Percentiles rank a stretch among this genome's conserved stretches.
These are phyloP conservation scores for Clitopilus hobsonii DNA, from an alignment of 768 basidiomycete genomes.

Conservation along the genomic window DNA sequence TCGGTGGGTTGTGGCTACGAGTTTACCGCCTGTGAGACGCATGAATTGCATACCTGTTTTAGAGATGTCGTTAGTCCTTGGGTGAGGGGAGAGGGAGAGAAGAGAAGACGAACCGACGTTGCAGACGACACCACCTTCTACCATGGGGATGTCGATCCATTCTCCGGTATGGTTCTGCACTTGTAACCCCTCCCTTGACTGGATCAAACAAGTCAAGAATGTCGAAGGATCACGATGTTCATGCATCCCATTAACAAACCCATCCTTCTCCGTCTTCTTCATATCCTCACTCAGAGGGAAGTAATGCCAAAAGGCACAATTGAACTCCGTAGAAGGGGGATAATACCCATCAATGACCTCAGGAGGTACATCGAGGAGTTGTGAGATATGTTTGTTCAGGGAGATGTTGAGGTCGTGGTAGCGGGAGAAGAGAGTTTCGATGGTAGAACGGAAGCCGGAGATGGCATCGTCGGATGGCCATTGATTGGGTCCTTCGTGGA, in stretches of 20 bases:
- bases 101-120: conserved; percentile 19
- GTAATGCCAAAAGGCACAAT: conserved; percentile 25
- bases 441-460: conserved; percentile 19
- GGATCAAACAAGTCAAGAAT: conserved; percentile 25
- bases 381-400: conserved; percentile 24
- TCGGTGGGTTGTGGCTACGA: conserved; percentile 24
- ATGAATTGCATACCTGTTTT: conserved; percentile 23
- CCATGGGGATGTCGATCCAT: conserved; percentile 24
- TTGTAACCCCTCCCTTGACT: conserved; percentile 21
- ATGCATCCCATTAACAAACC: conserved; percentile 25
- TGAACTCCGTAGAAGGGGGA: conserved; percentile 20
- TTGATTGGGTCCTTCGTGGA: conserved; percentile 27
- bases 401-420: conserved; percentile 19
- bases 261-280: conserved; percentile 13
- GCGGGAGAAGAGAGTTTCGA: conserved; percentile 21
- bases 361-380: conserved; percentile 17
- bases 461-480: conserved; percentile 22
- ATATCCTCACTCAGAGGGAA: conserved; percentile 19
- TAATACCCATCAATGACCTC: conserved; percentile 18
- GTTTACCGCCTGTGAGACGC: conserved; percentile 21
- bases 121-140: conserved; percentile 24
- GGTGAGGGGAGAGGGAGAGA: not conserved
- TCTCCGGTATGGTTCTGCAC: conserved; percentile 22
- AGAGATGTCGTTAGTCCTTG: not conserved
- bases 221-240: conserved; percentile 26